Percentiles rank a stretch among this genome's conserved stretches.
Evolutionary conservation across 495 filamentous ascomycete species (phyloP).

Genomic region (Thermothielavioides terrestris): DNA sequence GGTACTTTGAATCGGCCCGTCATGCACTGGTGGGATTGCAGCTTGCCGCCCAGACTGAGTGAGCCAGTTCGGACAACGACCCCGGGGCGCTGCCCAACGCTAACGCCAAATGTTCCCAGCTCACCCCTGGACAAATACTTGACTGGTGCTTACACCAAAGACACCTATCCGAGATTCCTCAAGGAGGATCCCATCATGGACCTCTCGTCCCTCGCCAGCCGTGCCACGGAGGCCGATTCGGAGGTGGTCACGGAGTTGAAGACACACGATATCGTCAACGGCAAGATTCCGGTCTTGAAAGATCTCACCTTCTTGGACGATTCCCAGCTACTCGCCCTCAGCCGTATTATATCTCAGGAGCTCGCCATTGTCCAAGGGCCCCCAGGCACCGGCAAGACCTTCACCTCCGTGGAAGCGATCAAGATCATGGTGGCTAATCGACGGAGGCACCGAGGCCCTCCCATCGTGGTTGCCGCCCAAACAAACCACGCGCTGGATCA

Average conservation of each 20-base stretch:
- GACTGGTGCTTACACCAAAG: constrained; percentile 34
- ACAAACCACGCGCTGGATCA: constrained; percentile 95
- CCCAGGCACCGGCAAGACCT: constrained; percentile 86
- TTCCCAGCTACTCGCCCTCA: constrained; percentile 60
- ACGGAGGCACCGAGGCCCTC: constrained; percentile 15
- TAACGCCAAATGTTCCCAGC: constrained; percentile 3
- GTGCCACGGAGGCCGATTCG: neutral
- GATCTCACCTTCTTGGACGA: constrained; percentile 49
- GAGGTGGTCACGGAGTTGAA: neutral
- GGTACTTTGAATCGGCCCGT: constrained; percentile 67
- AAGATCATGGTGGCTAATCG: constrained; percentile 55
- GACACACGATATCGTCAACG: constrained; percentile 11
- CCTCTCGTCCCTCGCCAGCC: constrained; percentile 25
- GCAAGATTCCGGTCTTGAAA: constrained; percentile 15
- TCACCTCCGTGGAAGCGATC: constrained; percentile 64
- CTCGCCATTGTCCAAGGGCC: constrained; percentile 83
- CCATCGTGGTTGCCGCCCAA: constrained; percentile 69
- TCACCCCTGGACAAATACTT: constrained; percentile 33
- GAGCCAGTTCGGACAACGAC: constrained; percentile 15
- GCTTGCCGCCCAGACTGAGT: constrained; percentile 54
- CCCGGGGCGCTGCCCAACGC: neutral
- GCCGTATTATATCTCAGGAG: constrained; percentile 60
- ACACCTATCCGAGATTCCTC: constrained; percentile 25
- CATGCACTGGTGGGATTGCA: constrained; percentile 69
- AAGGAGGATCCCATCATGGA: constrained; percentile 25